phyloP scores from a whole-genome alignment of 2,329 filamentous ascomycete species.

The Passalora sequoiae region DNA sequence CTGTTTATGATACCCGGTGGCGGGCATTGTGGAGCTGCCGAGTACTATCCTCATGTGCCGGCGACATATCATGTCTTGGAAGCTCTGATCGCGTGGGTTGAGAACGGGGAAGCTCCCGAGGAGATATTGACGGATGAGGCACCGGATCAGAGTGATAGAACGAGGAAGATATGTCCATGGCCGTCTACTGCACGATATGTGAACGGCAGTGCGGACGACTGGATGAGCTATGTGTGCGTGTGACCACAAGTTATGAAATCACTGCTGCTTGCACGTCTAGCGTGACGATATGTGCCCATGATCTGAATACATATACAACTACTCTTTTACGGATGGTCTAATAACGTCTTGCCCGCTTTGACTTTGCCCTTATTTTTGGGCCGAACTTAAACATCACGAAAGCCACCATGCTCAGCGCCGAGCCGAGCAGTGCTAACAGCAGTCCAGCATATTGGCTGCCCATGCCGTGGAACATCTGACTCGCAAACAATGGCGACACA shows the following conservation, averaged over 20 bases:
- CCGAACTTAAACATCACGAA: slow-evolving; percentile 33
- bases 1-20: slow-evolving; percentile 40
- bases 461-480: slow-evolving; percentile 50
- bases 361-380: slow-evolving; percentile 16
- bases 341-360: slow-evolving; percentile 18
- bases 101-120: slow-evolving; percentile 27
- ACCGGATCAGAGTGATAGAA: slow-evolving; percentile 29
- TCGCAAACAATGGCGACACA: slow-evolving; percentile 49
- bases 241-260: too few relatives aligned
- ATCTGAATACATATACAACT: too few relatives aligned
- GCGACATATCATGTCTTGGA: slow-evolving; percentile 34
- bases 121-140: slow-evolving; percentile 31
- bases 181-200: slow-evolving; percentile 30
- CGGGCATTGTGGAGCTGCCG: slow-evolving; percentile 37
- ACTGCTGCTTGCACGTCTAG: too few relatives aligned
- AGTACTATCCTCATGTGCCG: slow-evolving; percentile 32
- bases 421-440: slow-evolving; percentile 45
- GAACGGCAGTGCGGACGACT: slow-evolving; percentile 22
- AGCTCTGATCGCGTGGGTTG: slow-evolving; percentile 35
- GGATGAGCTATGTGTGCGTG: slow-evolving; percentile 25
- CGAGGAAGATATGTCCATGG: slow-evolving; percentile 35
- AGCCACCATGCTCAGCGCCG: slow-evolving; percentile 39
- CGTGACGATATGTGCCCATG: too few relatives aligned
- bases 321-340: too few relatives aligned
- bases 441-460: slow-evolving; percentile 51